These are phyloP conservation scores for Raffaelea ambrosiae DNA, from an alignment of 2,329 filamentous ascomycete genomes.

Conservation along the genomic window DNA sequence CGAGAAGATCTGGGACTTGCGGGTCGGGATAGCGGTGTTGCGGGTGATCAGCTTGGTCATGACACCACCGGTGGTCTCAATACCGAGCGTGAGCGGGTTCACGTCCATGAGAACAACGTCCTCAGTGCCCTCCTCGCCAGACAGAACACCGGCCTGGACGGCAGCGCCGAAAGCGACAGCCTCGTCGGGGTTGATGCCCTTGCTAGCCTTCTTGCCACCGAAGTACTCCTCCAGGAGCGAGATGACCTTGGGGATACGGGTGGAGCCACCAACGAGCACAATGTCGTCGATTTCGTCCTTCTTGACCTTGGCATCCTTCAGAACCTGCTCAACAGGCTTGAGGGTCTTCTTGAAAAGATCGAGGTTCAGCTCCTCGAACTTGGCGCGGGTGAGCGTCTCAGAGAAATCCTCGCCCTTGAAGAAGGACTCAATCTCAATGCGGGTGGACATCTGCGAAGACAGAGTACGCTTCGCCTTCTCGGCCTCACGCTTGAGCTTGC, in stretches of 20 bases:
- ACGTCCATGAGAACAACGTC: conserved; percentile 92
- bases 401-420: conserved; percentile 96
- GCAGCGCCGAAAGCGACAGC: conserved; percentile 97
- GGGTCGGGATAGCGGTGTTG: conserved; percentile 89
- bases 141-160: conserved; percentile 91
- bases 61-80: conserved; percentile 93
- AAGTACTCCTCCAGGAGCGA: conserved; percentile 94
- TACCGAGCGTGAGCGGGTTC: conserved; percentile 92
- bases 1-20: conserved; percentile 97
- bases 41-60: conserved; percentile 96
- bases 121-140: conserved; percentile 74
- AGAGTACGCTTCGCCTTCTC: conserved; percentile 99
- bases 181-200: conserved; percentile 99
- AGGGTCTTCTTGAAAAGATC: conserved; percentile 99
- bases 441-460: conserved; percentile 85
- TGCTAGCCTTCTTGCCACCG: conserved; percentile 89
- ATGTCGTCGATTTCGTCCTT: conserved; percentile 94
- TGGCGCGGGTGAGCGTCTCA: conserved; percentile 94
- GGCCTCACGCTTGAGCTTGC: conserved; percentile 98
- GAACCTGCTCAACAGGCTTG: conserved; percentile 96
- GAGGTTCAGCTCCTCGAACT: conserved; percentile 99
- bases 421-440: conserved; percentile 96
- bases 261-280: conserved; percentile 95
- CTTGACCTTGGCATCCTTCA: conserved; percentile 94
- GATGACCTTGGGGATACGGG: conserved; percentile 98